Evolutionary conservation across 139 green algal genomes (phyloP).

Genomic region (Tetradesmus lagerheimii): DNA sequence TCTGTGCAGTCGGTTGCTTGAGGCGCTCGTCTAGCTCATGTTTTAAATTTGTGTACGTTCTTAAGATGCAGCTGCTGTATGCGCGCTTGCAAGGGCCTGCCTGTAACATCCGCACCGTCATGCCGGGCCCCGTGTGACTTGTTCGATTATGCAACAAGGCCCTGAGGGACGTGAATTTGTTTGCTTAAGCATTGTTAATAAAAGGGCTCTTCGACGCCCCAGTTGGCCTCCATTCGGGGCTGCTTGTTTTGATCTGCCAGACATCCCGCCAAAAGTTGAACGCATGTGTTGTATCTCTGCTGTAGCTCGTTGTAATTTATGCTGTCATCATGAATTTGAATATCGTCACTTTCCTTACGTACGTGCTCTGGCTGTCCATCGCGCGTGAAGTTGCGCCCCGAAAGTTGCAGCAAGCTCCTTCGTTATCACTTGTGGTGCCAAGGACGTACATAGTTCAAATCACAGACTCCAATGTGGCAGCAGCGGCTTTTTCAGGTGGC

Average conservation of each 20-base stretch:
- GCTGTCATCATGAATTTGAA: neutral
- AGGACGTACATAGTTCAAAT: constrained; percentile 7
- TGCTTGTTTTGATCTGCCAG: neutral
- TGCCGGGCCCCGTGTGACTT: neutral
- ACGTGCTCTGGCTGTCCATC: neutral
- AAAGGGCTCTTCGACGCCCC: neutral
- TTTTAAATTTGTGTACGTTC: too few relatives aligned
- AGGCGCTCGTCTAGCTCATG: too few relatives aligned
- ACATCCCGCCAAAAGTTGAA: neutral
- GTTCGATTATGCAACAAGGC: neutral
- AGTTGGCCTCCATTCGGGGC: too few relatives aligned
- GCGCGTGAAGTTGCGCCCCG: neutral
- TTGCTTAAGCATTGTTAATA: neutral
- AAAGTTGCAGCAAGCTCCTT: constrained; percentile 24
- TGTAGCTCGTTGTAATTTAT: neutral
- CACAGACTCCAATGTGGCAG: neutral
- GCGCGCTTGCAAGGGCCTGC: too few relatives aligned
- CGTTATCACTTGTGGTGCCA: neutral
- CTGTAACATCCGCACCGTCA: constrained; percentile 1
- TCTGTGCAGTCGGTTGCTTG: too few relatives aligned
- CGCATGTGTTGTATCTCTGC: neutral
- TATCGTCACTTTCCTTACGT: neutral
- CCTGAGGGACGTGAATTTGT: too few relatives aligned
- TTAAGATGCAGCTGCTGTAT: too few relatives aligned
- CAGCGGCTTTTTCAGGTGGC: neutral